Base-by-base conservation (phyloP, 2,329 filamentous ascomycete species). In the Aspergillus hiratsukae region DNA sequence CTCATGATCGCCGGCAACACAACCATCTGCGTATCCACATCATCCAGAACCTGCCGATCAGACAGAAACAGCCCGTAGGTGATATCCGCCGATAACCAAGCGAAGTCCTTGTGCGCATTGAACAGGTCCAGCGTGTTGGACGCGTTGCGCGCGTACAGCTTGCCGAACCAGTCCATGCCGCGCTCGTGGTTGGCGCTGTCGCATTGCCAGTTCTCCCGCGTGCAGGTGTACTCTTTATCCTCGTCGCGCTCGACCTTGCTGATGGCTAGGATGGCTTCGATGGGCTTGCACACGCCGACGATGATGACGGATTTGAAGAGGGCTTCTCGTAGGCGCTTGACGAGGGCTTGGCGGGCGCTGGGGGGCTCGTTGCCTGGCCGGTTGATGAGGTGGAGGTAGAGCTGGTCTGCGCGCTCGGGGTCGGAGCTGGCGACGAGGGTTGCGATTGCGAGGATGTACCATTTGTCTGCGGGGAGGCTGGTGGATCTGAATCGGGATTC, bases 71-170 rank as follows among this genome's bases (percentile, higher is more conserved):
- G 63, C 11, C 77, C 77, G 76, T 96, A 96, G 2, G 83, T 85
- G 14, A 88, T 83, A 19, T 88, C 88, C 51, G 90, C 80, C 72
- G 91, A 89, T 74, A 95, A 82, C 66, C 85, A 86, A 9, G 83
- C 79, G 70, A 96, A 91, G 31, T 76, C 71, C 21, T 58, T 58
- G 50, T 73, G 71, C 25, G 69, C 67, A 14, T 41, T 55, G 50
- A 73, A 70, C 37, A 72, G 25, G 45, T 70, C 64, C 57, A 73
- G 51, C 3, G 70, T 72, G 71, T 53, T 57, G 1, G 52, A 57
- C 7, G 65, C 73, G 60, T 86, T 81, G 43, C 78, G 75, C 51
- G 78, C 72, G 66, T 86, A 86, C 9, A 87, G 74, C 49, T 81
- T 80, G 48, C 76, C 72, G 58, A 85, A 76, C 84, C 84, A 87